These are phyloP conservation scores for Chlamydomonas sp. DNA, from an alignment of 139 green algal species.

Conservation along the genomic window DNA sequence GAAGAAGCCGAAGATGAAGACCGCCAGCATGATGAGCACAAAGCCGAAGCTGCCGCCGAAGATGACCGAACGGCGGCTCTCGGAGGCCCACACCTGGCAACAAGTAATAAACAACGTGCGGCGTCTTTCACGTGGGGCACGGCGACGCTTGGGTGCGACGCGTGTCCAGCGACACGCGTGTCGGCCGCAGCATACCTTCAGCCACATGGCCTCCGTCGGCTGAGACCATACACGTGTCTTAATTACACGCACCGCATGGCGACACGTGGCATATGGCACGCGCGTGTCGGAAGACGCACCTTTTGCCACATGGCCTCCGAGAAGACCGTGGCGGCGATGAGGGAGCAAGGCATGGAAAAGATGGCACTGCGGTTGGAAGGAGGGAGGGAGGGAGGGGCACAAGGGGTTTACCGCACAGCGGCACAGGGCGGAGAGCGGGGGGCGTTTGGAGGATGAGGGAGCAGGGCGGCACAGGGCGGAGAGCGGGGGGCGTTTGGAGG, in stretches of 20 bases:
- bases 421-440: no score
- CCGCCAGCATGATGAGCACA: constrained; percentile 44
- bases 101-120: constrained; percentile 22
- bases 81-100: constrained; percentile 60
- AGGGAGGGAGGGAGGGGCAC: neutral
- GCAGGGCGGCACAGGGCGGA: constrained; percentile 5
- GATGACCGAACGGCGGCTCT: constrained; percentile 16
- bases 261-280: no score
- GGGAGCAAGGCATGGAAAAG: constrained; percentile 73
- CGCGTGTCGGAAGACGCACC: neutral
- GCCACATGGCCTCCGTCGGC: no score
- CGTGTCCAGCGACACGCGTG: no score
- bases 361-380: constrained; percentile 43
- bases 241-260: no score
- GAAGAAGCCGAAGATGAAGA: constrained; percentile 76
- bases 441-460: constrained; percentile 22
- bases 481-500: no score
- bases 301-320: constrained; percentile 86
- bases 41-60: constrained; percentile 50
- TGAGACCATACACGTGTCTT: no score
- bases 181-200: no score
- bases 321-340: constrained; percentile 82
- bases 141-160: no score
- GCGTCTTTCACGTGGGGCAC: no score
- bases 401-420: no score